Conservation (phyloP, 2,329 filamentous ascomycete species). For the Colletotrichum musae region DNA sequence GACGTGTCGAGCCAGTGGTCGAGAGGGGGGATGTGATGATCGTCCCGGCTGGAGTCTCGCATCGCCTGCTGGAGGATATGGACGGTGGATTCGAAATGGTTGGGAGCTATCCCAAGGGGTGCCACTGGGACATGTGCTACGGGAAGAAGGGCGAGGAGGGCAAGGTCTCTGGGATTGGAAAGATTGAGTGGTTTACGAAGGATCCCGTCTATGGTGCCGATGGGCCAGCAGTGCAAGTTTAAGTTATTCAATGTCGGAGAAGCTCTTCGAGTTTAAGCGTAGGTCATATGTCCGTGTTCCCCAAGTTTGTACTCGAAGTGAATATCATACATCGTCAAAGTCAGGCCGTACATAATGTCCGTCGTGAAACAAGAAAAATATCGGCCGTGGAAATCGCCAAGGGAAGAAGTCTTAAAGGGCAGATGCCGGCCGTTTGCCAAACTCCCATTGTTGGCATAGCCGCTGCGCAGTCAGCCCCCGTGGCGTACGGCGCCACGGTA, state of each 20-base stretch:
- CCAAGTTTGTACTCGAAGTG: neutral
- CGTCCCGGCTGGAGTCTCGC: slow-evolving; percentile 76
- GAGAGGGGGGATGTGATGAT: slow-evolving; percentile 74
- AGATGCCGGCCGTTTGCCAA: neutral
- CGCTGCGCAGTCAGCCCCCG: too few species aligned
- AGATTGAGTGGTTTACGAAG: slow-evolving; percentile 40
- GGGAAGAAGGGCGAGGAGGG: slow-evolving; percentile 69
- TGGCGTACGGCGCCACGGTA: too few species aligned
- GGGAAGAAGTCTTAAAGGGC: neutral
- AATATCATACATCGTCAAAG: slow-evolving; percentile 2
- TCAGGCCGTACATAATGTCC: neutral
- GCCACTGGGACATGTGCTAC: slow-evolving; percentile 81
- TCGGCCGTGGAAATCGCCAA: neutral
- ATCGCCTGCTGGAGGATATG: slow-evolving; percentile 72
- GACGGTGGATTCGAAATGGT: slow-evolving; percentile 74
- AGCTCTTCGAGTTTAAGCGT: neutral
- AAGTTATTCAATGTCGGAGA: neutral
- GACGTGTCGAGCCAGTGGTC: slow-evolving; percentile 68
- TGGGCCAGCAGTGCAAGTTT: slow-evolving; percentile 29
- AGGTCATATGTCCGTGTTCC: neutral
- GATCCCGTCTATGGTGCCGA: slow-evolving; percentile 43
- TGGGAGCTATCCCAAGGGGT: slow-evolving; percentile 72
- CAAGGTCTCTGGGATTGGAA: slow-evolving; percentile 52
- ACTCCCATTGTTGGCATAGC: too few species aligned
- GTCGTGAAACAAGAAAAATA: neutral